Base-by-base conservation (phyloP, 208 protist species). In the Chromosphaera perkinsii region DNA sequence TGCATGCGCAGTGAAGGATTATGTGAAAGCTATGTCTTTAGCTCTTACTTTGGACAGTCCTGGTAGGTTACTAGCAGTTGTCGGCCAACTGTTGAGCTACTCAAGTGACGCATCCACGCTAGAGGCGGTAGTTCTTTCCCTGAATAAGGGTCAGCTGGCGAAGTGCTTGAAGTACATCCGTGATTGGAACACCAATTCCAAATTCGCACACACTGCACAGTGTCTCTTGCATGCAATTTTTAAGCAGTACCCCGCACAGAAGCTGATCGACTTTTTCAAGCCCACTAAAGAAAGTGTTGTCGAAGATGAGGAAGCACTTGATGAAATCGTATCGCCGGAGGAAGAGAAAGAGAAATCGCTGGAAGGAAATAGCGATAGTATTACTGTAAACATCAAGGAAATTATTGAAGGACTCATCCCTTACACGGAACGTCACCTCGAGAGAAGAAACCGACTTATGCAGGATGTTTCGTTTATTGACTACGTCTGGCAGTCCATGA, bases 121-220 rank as follows among this genome's bases (percentile, higher is more conserved):
- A 14, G 14, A 5, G 20, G 29, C 48, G 14, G 48, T 58, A 5
- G 27, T 58, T 14, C 12, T 20, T 4, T 20, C 9, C 3, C 14
- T 58, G 7, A 4, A 9, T n/a, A 36, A n/a, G 10, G 52, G 37
- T 37, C 59, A 66, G 27, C 5, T 52, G 29, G 29, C n/a, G 9
- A 10, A 54, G 59, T 29, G 51, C 32, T 31, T 66, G 12, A 27
- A 36, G 9, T 66, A 66, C 31, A 20, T 51, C 9, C 59, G 45
- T 17, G 59, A 66, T 10, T 66, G 59, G 59, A 66, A 66, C 31
- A 66, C 59, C 12, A 66, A 54, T 26, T 37, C 59, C 0, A 22
- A 36, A n/a, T n/a, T n/a, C n/a, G 10, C 57, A 63, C 40, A 51
- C 57, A 24, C 10, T 22, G 48, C n/a, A 32, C 9, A n/a, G 48